Base-by-base conservation (phyloP, 2,329 filamentous ascomycete species). In the Celoporthe dispersa region DNA sequence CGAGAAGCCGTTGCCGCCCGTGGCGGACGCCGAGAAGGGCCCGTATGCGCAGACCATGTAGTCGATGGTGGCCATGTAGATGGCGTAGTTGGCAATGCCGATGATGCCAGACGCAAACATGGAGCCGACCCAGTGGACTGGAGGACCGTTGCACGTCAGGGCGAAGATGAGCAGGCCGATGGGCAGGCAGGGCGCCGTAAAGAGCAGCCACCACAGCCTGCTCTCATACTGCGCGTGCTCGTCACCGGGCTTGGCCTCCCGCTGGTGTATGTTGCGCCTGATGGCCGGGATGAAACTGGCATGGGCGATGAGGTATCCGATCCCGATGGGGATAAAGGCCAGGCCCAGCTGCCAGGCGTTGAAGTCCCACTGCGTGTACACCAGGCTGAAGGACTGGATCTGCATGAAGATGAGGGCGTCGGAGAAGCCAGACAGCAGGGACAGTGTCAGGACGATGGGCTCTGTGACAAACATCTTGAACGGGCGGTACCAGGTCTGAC, bases 401-500 rank as follows among this genome's bases (percentile, higher is more conserved):
- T 91, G 92, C 84, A 92, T 92, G 82, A 93, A 94, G 79, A 93
- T 93, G 4, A 94, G 85, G 2, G 90, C 90, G 70, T 93, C 91
- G 12, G 87, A 89, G 82, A 93, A 93, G 41, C 91, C 91, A 3
- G 87, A 90, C 6, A 93, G 87, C 0, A 93, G 84, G 1, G 91
- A 93, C 6, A 93, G 82, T 51, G 86, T 87, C 22, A 91, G 81
- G 14, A 93, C 91, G 69, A 94, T 94, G 4, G 92, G 91, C 80
- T 94, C 92, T 0, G 88, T 91, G 44, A 91, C 73, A 77, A 93
- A 91, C 88, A 93, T 92, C 75, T 86, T 86, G 79, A 92, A 93
- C 0, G 91, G 91, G 0, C 91, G 88, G 39, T 81, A 74, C 88
- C 88, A 90, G 3, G 87, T 87, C 48, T 77, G 73, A 48, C 87